Conservation (phyloP, 1,284 basidiomycete genomes). For the Coniferiporia weirii region DNA sequence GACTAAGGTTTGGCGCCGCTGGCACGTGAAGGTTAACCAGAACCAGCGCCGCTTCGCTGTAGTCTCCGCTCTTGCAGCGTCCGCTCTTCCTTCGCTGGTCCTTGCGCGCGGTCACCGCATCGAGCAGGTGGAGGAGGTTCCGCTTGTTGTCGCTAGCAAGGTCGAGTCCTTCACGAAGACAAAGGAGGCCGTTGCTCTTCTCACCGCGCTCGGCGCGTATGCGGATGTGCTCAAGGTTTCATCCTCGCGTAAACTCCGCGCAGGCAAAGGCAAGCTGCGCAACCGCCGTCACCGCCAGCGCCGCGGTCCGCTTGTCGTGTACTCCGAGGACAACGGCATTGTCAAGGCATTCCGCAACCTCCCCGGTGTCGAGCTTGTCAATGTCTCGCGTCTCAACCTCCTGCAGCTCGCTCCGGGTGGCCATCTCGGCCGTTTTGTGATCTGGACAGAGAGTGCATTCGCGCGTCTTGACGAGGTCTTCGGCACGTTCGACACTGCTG, state of each 20-base stretch:
- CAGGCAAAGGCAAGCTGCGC: constrained; percentile 97
- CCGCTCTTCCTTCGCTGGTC: constrained; percentile 96
- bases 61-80: constrained; percentile 96
- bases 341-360: constrained; percentile 98
- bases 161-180: constrained; percentile 93
- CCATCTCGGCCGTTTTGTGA: constrained; percentile 97
- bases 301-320: constrained; percentile 96
- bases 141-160: constrained; percentile 81
- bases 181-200: constrained; percentile 93
- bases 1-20: constrained; percentile 99
- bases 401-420: constrained; percentile 99
- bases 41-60: constrained; percentile 98
- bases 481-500: constrained; percentile 84
- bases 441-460: constrained; percentile 99
- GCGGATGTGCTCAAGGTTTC: constrained; percentile 94
- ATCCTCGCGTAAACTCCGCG: constrained; percentile 95
- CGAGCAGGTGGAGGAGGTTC: constrained; percentile 96
- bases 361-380: constrained; percentile 97
- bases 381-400: constrained; percentile 93
- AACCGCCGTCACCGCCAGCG: constrained; percentile 97
- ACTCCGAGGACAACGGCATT: constrained; percentile 97
- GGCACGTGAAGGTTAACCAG: constrained; percentile 99
- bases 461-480: constrained; percentile 91
- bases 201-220: constrained; percentile 91
- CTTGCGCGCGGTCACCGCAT: constrained; percentile 99